These are phyloP conservation scores for Oryza meyeriana DNA, from an alignment of 176 grass and related monocot species.

Conservation along the genomic window DNA sequence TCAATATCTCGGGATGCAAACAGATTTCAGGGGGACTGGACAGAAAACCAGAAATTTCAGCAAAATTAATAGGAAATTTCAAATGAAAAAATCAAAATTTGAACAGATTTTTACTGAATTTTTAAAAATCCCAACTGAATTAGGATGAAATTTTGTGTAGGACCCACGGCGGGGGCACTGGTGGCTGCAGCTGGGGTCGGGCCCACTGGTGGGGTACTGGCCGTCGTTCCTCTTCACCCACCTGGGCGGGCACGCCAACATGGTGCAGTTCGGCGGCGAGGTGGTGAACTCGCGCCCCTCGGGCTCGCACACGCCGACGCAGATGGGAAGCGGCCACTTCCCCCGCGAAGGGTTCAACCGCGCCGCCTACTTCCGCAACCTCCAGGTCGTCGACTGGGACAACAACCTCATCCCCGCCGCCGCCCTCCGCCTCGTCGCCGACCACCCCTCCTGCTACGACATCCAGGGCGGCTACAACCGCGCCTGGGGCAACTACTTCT, in stretches of 20 bases:
- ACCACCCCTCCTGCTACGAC: slow-evolving; percentile 69
- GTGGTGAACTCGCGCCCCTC: slow-evolving; percentile 54
- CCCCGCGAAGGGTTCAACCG: slow-evolving; percentile 39
- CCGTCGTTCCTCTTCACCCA: slow-evolving; percentile 68
- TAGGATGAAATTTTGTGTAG: no score
- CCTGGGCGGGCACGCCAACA: slow-evolving; percentile 63
- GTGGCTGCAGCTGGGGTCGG: slow-evolving; percentile 83
- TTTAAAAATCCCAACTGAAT: no score
- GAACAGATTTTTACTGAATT: no score
- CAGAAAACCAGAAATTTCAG: no score
- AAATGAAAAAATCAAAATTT: no score
- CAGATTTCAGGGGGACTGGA: no score
- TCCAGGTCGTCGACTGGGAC: slow-evolving; percentile 82
- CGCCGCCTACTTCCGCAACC: slow-evolving; percentile 89
- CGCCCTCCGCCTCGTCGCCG: slow-evolving; percentile 54
- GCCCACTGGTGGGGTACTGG: slow-evolving; percentile 76
- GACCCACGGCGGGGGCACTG: slow-evolving; percentile 76
- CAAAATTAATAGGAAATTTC: no score
- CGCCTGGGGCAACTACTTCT: slow-evolving; percentile 77
- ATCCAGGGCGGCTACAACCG: slow-evolving; percentile 48
- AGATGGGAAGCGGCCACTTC: slow-evolving; percentile 85
- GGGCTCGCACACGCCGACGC: slow-evolving; percentile 67
- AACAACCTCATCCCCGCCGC: slow-evolving; percentile 73
- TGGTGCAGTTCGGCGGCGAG: slow-evolving; percentile 95
- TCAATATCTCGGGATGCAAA: no score